phyloP scores from a whole-genome alignment of 1,284 basidiomycete species.

The Pseudozyma hubeiensis region DNA sequence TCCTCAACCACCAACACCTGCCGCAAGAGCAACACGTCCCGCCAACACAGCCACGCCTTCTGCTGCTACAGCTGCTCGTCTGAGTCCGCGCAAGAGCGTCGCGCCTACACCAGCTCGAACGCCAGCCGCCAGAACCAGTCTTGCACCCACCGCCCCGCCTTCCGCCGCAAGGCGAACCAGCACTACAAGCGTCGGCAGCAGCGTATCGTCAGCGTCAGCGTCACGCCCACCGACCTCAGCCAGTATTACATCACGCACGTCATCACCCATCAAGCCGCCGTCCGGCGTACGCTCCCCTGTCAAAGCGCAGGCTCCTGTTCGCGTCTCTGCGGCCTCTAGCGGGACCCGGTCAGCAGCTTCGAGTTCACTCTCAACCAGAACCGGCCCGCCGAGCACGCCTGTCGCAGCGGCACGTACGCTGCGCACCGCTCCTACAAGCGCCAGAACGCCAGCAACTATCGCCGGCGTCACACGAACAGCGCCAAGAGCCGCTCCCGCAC shows the following conservation, averaged over 20 bases:
- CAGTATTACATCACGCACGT: conserved; percentile 20
- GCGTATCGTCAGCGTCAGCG: conserved; percentile 25
- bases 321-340: conserved; percentile 26
- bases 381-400: conserved; percentile 34
- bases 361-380: conserved; percentile 32
- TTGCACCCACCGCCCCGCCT: conserved; percentile 21
- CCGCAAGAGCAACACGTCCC: conserved; percentile 22
- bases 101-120: conserved; percentile 31
- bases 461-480: conserved; percentile 16
- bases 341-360: conserved; percentile 32
- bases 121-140: conserved; percentile 14
- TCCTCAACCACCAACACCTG: conserved; percentile 6
- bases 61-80: conserved; percentile 20
- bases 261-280: conserved; percentile 31
- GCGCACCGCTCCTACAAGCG: conserved; percentile 11
- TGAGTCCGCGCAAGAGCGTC: conserved; percentile 40
- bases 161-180: conserved; percentile 26
- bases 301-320: conserved; percentile 33
- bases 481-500: conserved; percentile 8
- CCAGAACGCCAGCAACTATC: conserved; percentile 23
- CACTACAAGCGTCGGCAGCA: conserved; percentile 25
- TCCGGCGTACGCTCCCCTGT: conserved; percentile 31
- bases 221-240: conserved; percentile 30
- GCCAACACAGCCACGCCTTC: conserved; percentile 11
- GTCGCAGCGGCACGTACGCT: conserved; percentile 18